A percentile compares a stretch with the other conserved stretches of the same genome.
phyloP scores from a whole-genome alignment of 768 basidiomycete species.

The Suillus placidus region DNA sequence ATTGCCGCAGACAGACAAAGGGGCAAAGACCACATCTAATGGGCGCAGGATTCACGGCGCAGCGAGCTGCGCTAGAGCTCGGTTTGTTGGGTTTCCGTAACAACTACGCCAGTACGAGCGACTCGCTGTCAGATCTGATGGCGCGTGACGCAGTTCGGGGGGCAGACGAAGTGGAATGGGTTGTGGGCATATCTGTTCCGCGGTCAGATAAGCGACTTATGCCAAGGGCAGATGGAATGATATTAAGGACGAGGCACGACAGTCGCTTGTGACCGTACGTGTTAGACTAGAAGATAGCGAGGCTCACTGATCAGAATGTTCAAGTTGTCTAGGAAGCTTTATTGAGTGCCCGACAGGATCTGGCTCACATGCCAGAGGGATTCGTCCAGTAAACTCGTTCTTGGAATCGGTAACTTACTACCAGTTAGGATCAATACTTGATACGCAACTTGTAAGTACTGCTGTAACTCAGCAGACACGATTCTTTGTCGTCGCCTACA shows the following conservation, averaged over 20 bases:
- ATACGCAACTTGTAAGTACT: neutral
- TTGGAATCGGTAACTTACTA: neutral
- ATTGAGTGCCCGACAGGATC: conserved; percentile 39
- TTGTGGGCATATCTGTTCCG: conserved; percentile 60
- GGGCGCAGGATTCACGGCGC: conserved; percentile 66
- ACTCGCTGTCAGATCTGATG: conserved; percentile 59
- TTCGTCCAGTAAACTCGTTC: conserved; percentile 11
- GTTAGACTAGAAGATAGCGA: conserved; percentile 38
- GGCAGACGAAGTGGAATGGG: conserved; percentile 67
- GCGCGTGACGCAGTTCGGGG: conserved; percentile 72
- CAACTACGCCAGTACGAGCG: conserved; percentile 42
- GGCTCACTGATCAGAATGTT: conserved; percentile 38
- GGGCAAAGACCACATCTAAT: conserved; percentile 64
- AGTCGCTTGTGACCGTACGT: conserved; percentile 56
- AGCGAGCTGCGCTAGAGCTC: conserved; percentile 60
- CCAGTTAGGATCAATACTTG: neutral
- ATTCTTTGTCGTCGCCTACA: neutral
- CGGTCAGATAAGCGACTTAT: conserved; percentile 55
- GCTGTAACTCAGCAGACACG: neutral
- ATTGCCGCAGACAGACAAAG: conserved; percentile 60
- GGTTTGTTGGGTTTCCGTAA: conserved; percentile 49
- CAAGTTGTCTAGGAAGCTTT: neutral
- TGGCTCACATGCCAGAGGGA: conserved; percentile 42
- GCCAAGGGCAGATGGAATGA: conserved; percentile 70
- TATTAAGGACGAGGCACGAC: conserved; percentile 65